These are phyloP conservation scores for Xylaria polymorpha DNA, from an alignment of 2,329 filamentous ascomycete species.

Conservation along the genomic window DNA sequence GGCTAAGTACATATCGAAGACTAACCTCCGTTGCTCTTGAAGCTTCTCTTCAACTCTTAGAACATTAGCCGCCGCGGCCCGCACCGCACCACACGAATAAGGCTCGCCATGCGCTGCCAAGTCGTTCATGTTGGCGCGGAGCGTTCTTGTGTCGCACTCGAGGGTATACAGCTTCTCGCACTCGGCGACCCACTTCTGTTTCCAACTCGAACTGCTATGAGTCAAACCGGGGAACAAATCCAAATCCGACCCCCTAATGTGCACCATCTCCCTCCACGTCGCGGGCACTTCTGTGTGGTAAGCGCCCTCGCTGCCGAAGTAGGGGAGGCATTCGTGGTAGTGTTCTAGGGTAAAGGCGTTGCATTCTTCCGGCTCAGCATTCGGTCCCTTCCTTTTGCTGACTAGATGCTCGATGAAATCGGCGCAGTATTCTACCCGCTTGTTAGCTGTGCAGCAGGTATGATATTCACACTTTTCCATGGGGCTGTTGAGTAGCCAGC, in stretches of 20 bases:
- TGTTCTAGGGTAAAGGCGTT: constrained; percentile 39
- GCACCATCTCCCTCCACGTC: constrained; percentile 36
- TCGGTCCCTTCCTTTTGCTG: background rate
- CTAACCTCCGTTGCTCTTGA: constrained; percentile 14
- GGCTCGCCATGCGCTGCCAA: background rate
- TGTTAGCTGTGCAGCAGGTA: constrained; percentile 40
- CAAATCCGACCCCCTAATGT: background rate
- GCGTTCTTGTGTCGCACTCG: constrained; percentile 24
- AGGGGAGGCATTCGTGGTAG: constrained; percentile 37
- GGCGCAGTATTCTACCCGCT: constrained; percentile 34
- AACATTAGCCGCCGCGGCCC: background rate
- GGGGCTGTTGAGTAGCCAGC: constrained; percentile 9
- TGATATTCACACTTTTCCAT: constrained; percentile 41
- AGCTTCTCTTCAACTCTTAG: constrained; percentile 14
- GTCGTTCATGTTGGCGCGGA: constrained; percentile 24
- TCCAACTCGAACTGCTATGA: constrained; percentile 11
- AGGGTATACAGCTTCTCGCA: constrained; percentile 37
- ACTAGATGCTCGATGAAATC: background rate
- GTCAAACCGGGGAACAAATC: constrained; percentile 26
- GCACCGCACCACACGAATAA: background rate
- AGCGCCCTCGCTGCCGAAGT: constrained; percentile 34
- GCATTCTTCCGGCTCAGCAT: constrained; percentile 42
- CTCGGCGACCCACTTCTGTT: constrained; percentile 9
- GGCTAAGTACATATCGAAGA: background rate
- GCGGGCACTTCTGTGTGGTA: constrained; percentile 11